Base-by-base conservation (phyloP, 495 filamentous ascomycete species). In the Talaromyces ruber region DNA sequence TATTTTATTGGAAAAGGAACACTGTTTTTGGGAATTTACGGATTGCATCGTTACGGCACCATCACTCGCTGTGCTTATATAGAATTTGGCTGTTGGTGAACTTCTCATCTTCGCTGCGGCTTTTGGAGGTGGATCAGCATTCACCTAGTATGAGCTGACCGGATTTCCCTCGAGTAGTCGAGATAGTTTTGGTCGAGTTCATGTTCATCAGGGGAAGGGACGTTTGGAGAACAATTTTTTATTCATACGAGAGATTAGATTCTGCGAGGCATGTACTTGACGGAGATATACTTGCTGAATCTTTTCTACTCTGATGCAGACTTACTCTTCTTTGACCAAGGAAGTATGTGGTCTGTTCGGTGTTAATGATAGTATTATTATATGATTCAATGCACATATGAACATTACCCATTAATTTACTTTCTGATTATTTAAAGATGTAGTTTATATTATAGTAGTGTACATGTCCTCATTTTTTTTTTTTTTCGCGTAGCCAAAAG, bases 1-100 rank as follows among this genome's bases (percentile, higher is more conserved):
- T 58, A 6, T 68, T 70, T 71, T 67, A 59, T 61, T 63, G 72
- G 22, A 30, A 43, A 59, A 43, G 58, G 25, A 43, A 26, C 51
- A 28, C 22, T 28, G 29, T 57, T 57, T 56, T 30, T 25, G 28
- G 54, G 54, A n/a, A 30, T 8, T 57, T 30, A 56, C n/a, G 26
- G 54, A 57, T 57, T 57, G 54, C 54, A 57, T 57, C 14, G 28
- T 25, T 30, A 57, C 54, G 18, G 54, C 54, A 57, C 28, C 29
- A 32, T 34, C 54, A 57, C 54, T 57, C 54, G 54, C 54, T 57
- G 54, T 57, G 54, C 54, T 34, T 34, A 57, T 34, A 57, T 30
- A 57, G 29, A 57, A 57, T 57, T 54, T 54, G 22, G 22, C 51
- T 54, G 51, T 28, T 54, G 51, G 51, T 28, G 51, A 54, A 54